Evolutionary conservation across 2,329 filamentous ascomycete genomes (phyloP).

Genomic region (Sporothrix dimorphospora): DNA sequence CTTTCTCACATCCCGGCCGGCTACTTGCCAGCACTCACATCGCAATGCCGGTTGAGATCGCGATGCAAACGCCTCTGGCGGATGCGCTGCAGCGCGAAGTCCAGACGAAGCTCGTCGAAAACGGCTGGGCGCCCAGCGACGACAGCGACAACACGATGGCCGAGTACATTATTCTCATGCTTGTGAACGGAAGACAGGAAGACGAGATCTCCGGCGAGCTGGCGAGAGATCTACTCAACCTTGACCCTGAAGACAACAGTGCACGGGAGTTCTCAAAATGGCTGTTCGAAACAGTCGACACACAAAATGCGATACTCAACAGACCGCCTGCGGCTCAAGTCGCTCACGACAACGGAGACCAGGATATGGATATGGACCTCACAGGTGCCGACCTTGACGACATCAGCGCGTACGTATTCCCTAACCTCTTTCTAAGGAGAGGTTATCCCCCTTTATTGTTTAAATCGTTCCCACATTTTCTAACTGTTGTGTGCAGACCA

Average conservation of each 20-base stretch:
- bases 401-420: slow-evolving; percentile 59
- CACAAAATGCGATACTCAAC: slow-evolving; percentile 66
- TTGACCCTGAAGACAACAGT: slow-evolving; percentile 80
- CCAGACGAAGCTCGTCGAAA: slow-evolving; percentile 87
- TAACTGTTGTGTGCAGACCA: slow-evolving; percentile 61
- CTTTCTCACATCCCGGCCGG: not conserved
- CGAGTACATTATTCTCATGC: slow-evolving; percentile 97
- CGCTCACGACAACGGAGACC: slow-evolving; percentile 43
- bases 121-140: slow-evolving; percentile 85
- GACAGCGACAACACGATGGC: slow-evolving; percentile 79
- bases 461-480: not conserved
- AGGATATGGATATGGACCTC: slow-evolving; percentile 76
- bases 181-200: slow-evolving; percentile 91
- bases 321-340: slow-evolving; percentile 41
- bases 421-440: not conserved
- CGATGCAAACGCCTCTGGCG: slow-evolving; percentile 79
- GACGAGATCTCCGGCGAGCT: slow-evolving; percentile 88
- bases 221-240: slow-evolving; percentile 80
- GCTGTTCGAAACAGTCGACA: slow-evolving; percentile 86
- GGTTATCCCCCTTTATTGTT: not conserved
- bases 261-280: slow-evolving; percentile 84
- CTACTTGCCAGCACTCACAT: not conserved
- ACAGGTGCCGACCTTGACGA: slow-evolving; percentile 47
- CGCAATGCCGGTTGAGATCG: slow-evolving; percentile 77
- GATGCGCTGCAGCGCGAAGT: slow-evolving; percentile 80